Evolutionary conservation across 2,329 filamentous ascomycete genomes (phyloP), one percentile per base, ranked within the genome.

Genomic region (Calonectria leucothoes): DNA sequence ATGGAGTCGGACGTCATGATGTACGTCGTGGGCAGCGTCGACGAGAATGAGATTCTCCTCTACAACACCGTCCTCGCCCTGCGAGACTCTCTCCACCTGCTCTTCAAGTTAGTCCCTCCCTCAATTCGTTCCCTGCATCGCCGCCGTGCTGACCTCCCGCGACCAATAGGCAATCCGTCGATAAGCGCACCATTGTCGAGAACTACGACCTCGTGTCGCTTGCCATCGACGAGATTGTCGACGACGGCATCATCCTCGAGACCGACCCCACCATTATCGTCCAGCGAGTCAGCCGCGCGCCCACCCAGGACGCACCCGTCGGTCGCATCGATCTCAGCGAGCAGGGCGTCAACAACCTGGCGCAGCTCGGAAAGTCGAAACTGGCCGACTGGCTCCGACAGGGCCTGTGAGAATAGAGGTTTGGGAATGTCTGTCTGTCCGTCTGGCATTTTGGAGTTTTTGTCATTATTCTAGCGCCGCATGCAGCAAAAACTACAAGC

Each of bases 181-280:
- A 99, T 88, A 98, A 98, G 90, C 93, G 97, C 78, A 98, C 97
- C 71, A 95, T 98, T 78, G 93, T 98, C 82, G 97, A 99, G 87
- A 98, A 98, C 90, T 99, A 98, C 89, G 97, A 98, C 85, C 91
- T 98, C 27, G 94, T 98, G 75, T 94, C 95, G 17, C 91, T 99
- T 68, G 95, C 96, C 55, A 94, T 99, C 77, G 97, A 99, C 85
- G 97, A 99, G 86, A 96, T 97, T 75, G 92, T 97, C 68, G 95
- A 98, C 85, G 95, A 98, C 82, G 97, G 97, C 74, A 97, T 98
- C 83, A 96, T 99, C 80, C 92, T 99, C 74, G 97, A 99, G 88
- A 98, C 96, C 0, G 97, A 99, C 84, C 96, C 97, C 1, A 96
- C 97, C 76, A 94, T 98, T 81, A 94, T 99, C 78, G 94, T 96